Percentiles rank a stretch among this genome's conserved stretches.
Evolutionary conservation across 2,329 filamentous ascomycete genomes (phyloP).

Genomic region (Pleoardoris graminearum): DNA sequence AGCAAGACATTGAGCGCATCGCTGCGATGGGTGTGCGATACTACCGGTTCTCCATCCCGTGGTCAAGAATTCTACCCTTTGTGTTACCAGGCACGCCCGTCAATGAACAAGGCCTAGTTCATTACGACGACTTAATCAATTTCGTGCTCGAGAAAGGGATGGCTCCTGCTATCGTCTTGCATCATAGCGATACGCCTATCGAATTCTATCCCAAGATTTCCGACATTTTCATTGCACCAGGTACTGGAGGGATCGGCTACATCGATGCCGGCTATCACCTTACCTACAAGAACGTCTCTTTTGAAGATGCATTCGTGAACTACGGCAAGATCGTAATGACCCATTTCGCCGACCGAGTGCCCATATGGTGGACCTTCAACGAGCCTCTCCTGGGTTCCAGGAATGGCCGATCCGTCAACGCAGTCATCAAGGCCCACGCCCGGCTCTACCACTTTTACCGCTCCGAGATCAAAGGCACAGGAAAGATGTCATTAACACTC

Average conservation of each 20-base stretch:
- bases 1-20: slow-evolving; percentile 59
- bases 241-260: slow-evolving; percentile 30
- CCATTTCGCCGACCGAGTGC: slow-evolving; percentile 57
- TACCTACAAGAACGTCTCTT: slow-evolving; percentile 49
- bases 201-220: slow-evolving; percentile 48
- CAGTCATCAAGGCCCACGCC: slow-evolving; percentile 52
- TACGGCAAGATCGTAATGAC: slow-evolving; percentile 59
- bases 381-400: slow-evolving; percentile 53
- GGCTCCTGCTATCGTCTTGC: slow-evolving; percentile 53
- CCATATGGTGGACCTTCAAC: slow-evolving; percentile 59
- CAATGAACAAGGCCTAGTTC: slow-evolving; percentile 55
- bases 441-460: slow-evolving; percentile 58
- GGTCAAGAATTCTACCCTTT: slow-evolving; percentile 59
- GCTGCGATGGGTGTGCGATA: slow-evolving; percentile 57
- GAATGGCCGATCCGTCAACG: slow-evolving; percentile 46
- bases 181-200: slow-evolving; percentile 56
- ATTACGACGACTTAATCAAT: slow-evolving; percentile 60
- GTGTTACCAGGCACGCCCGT: slow-evolving; percentile 55
- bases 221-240: slow-evolving; percentile 23
- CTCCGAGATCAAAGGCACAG: slow-evolving; percentile 56
- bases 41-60: slow-evolving; percentile 58
- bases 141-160: slow-evolving; percentile 56
- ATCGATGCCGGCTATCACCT: slow-evolving; percentile 43
- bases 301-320: slow-evolving; percentile 56
- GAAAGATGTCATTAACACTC: slow-evolving; percentile 56